phyloP scores from a whole-genome alignment of 192 early-diverging fungal genomes.

The Coemansia sp. region DNA sequence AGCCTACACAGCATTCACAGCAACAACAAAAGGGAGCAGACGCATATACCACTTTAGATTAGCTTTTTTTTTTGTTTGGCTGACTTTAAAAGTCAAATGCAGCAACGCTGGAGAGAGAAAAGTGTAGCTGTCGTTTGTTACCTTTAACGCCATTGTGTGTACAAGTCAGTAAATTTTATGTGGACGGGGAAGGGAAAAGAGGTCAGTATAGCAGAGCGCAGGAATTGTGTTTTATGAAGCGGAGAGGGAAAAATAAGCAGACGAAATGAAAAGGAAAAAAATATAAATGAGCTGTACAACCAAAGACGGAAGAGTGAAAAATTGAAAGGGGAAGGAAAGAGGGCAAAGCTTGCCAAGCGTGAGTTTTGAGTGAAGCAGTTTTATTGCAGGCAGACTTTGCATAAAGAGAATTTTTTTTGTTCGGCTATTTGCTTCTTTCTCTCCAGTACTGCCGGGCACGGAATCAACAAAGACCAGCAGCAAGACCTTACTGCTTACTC shows the following conservation, averaged over 20 bases:
- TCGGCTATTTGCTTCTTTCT: too few relatives aligned
- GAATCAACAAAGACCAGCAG: too few relatives aligned
- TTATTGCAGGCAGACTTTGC: not conserved
- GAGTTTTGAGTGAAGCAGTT: not conserved
- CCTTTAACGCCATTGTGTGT: slow-evolving; percentile 34
- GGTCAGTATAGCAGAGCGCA: slow-evolving; percentile 5
- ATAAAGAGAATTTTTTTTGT: not conserved
- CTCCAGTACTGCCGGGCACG: too few relatives aligned
- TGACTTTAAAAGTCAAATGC: not conserved
- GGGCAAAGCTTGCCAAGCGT: not conserved
- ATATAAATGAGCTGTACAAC: slow-evolving; percentile 14
- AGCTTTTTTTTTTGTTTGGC: slow-evolving; percentile 6
- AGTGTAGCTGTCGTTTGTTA: slow-evolving; percentile 7
- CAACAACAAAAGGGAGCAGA: not conserved
- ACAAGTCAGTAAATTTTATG: slow-evolving; percentile 2
- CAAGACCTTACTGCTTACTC: too few relatives aligned
- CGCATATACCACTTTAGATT: slow-evolving; percentile 14
- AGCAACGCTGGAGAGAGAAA: too few relatives aligned
- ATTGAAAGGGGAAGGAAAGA: not conserved
- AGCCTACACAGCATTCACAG: slow-evolving; percentile 50
- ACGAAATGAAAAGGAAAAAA: slow-evolving; percentile 10
- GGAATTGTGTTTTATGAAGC: slow-evolving; percentile 2
- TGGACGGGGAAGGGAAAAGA: slow-evolving; percentile 9
- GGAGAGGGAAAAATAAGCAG: slow-evolving; percentile 18
- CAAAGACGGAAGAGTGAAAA: slow-evolving; percentile 24